A percentile compares a stretch with the other conserved stretches of the same genome.
These are phyloP conservation scores for Marsdenia floribunda DNA, from an alignment of 257 asterid species.

Conservation along the genomic window DNA sequence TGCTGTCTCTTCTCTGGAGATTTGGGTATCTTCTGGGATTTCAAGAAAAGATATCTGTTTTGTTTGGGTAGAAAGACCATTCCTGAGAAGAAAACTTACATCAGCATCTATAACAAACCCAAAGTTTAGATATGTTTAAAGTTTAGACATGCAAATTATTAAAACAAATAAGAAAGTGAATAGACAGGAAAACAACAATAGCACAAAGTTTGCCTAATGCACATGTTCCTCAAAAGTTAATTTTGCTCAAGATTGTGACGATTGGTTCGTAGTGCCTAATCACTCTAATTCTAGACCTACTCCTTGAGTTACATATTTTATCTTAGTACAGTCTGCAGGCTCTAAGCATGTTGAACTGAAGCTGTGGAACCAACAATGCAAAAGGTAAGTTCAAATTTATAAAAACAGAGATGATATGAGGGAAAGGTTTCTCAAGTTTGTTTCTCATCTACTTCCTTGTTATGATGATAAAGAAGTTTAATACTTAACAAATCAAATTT, in stretches of 20 bases:
- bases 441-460: not conserved
- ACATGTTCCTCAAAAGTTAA: not conserved
- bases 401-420: not conserved
- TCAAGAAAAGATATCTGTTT: slow-evolving; percentile 81
- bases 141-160: not conserved
- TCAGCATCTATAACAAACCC: slow-evolving; percentile 11
- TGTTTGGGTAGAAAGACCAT: slow-evolving; percentile 82
- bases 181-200: not conserved
- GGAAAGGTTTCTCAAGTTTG: not conserved
- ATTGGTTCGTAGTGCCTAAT: not conserved
- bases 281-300: not conserved
- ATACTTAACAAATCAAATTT: not conserved
- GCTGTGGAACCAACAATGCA: not conserved
- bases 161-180: not conserved
- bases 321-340: not conserved
- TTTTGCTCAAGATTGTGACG: not conserved
- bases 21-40: slow-evolving; percentile 73
- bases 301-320: not conserved
- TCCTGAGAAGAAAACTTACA: slow-evolving; percentile 40
- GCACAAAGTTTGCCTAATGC: not conserved
- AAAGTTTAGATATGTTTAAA: not conserved
- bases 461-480: not conserved
- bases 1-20: slow-evolving; percentile 86
- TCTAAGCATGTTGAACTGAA: not conserved
- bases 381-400: not conserved